Evolutionary conservation across 2,329 filamentous ascomycete genomes (phyloP).

Genomic region (Pseudohalonectria lignicola): DNA sequence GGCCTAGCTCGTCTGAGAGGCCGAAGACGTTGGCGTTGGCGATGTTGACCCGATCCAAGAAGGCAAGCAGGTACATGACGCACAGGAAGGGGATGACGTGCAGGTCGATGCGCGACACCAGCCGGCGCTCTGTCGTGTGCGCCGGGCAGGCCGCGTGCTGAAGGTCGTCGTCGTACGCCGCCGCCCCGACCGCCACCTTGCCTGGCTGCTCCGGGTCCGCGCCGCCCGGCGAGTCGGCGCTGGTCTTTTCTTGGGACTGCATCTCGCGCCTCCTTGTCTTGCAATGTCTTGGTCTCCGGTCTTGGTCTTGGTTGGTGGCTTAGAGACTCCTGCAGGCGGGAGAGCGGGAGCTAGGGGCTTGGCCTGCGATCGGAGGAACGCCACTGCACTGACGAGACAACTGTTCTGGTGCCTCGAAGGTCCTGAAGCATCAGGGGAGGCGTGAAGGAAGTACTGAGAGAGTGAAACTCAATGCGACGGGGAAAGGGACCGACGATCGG

Average conservation of each 20-base stretch:
- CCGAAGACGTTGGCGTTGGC: constrained; percentile 62
- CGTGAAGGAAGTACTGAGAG: no score
- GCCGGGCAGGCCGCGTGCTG: constrained; percentile 29
- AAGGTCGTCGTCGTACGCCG: constrained; percentile 16
- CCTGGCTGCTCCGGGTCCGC: constrained; percentile 2
- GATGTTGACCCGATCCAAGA: constrained; percentile 68
- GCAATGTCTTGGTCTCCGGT: no score
- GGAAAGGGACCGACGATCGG: no score
- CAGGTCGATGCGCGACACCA: constrained; percentile 61
- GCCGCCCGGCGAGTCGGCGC: constrained; percentile 3
- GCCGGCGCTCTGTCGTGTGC: constrained; percentile 49
- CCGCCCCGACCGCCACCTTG: neutral
- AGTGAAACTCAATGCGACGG: no score
- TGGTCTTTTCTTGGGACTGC: no score
- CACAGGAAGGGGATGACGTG: constrained; percentile 63
- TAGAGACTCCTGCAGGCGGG: neutral
- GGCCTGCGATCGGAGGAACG: no score
- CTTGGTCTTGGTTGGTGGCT: constrained; percentile 3
- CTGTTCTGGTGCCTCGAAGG: no score
- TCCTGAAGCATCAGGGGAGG: no score
- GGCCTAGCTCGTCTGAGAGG: constrained; percentile 49
- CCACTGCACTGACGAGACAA: no score
- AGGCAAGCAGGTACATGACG: constrained; percentile 60
- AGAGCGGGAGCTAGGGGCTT: neutral
- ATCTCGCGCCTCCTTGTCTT: no score